Percentiles rank a stretch among this genome's conserved stretches.
Conservation (phyloP, 2,329 filamentous ascomycete species). For the Arthroderma sp. region DNA sequence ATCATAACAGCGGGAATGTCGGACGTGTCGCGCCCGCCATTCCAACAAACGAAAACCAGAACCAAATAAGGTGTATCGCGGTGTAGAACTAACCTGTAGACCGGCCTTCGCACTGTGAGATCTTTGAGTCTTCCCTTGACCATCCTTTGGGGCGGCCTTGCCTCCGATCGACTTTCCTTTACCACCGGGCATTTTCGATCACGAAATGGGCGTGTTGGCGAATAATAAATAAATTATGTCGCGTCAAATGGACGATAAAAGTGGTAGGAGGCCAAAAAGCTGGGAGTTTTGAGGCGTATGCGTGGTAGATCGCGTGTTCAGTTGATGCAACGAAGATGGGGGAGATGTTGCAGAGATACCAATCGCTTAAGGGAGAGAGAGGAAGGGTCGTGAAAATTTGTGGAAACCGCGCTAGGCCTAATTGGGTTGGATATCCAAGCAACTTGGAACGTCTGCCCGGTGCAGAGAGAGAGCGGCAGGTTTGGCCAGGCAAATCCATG, state of each 20-base stretch:
- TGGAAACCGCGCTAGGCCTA: constrained; percentile 23
- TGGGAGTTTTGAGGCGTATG: not conserved
- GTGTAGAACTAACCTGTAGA: constrained; percentile 61
- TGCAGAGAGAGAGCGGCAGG: no score
- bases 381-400: constrained; percentile 8
- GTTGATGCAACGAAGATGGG: constrained; percentile 29
- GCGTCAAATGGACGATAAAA: constrained; percentile 14
- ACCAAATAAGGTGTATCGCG: not conserved
- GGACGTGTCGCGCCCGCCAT: constrained; percentile 2
- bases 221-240: constrained; percentile 11
- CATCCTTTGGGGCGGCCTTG: constrained; percentile 70
- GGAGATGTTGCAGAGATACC: constrained; percentile 14
- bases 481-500: no score
- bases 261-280: constrained; percentile 18
- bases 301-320: constrained; percentile 19
- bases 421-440: constrained; percentile 14
- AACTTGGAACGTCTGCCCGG: no score
- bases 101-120: constrained; percentile 87
- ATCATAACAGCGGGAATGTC: not conserved
- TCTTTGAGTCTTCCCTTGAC: constrained; percentile 80
- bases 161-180: constrained; percentile 89
- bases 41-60: not conserved
- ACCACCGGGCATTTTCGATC: constrained; percentile 57
- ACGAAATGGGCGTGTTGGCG: constrained; percentile 7
- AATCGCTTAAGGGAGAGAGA: constrained; percentile 24